These are phyloP conservation scores for Cicer bijugum DNA, from an alignment of 306 rosid species.

Conservation along the genomic window DNA sequence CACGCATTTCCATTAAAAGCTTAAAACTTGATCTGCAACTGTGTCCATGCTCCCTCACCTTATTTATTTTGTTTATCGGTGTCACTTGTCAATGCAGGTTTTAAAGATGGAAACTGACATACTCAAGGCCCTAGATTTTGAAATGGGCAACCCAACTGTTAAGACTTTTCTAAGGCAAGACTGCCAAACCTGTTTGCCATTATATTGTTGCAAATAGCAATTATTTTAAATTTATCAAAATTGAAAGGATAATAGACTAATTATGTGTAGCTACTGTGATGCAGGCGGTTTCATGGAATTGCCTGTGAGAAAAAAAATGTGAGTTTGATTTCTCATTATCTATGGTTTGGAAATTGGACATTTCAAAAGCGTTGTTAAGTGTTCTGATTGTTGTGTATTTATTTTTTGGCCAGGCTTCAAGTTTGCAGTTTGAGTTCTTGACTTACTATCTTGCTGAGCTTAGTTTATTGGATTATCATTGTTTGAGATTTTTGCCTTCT, in stretches of 20 bases:
- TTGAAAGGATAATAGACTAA: conserved; percentile 6
- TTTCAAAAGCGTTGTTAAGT: neutral
- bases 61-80: conserved; percentile 11
- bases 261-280: conserved; percentile 11
- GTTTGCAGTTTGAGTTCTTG: conserved; percentile 65
- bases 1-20: too few species aligned
- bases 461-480: conserved; percentile 71
- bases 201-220: neutral
- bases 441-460: conserved; percentile 78
- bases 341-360: neutral
- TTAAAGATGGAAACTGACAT: conserved; percentile 73
- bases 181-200: neutral
- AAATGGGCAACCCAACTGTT: conserved; percentile 73
- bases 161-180: conserved; percentile 75
- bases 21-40: neutral
- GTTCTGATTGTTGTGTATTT: conserved; percentile 29
- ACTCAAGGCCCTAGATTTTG: conserved; percentile 65
- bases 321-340: conserved; percentile 18
- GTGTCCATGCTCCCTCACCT: neutral
- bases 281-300: conserved; percentile 60
- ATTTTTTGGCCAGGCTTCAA: conserved; percentile 47
- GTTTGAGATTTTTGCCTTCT: conserved; percentile 73
- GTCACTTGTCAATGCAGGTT: conserved; percentile 50
- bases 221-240: neutral
- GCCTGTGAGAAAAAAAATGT: conserved; percentile 54